These are phyloP conservation scores for Aureobasidium melanogenum DNA, from an alignment of 2,329 filamentous ascomycete genomes.

Conservation along the genomic window DNA sequence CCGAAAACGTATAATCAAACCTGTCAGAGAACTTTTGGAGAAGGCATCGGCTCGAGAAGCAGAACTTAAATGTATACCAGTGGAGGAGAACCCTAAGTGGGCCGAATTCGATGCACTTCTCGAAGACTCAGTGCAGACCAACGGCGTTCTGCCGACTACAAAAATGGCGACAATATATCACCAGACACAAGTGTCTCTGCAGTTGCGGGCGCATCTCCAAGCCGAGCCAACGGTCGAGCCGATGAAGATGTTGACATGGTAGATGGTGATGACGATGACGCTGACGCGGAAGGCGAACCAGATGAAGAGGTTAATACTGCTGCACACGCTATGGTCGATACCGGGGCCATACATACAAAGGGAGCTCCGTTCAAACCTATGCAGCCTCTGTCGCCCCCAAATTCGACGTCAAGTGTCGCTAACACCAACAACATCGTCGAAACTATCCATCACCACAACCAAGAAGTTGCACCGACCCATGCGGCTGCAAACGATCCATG, in stretches of 20 bases:
- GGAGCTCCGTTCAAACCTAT: conserved; percentile 17
- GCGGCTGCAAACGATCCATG: conserved; percentile 19
- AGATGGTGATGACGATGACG: conserved; percentile 17
- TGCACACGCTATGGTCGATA: background rate
- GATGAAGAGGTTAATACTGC: background rate
- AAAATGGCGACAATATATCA: conserved; percentile 11
- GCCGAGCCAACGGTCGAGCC: conserved; percentile 1
- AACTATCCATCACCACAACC: background rate
- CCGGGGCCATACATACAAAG: background rate
- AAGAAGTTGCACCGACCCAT: conserved; percentile 19
- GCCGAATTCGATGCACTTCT: conserved; percentile 63
- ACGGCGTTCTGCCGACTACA: conserved; percentile 5
- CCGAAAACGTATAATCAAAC: conserved; percentile 83
- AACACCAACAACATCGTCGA: conserved; percentile 23
- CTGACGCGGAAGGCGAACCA: conserved; percentile 16
- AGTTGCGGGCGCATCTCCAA: conserved; percentile 28
- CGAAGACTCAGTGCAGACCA: conserved; percentile 36
- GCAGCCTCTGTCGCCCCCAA: conserved; percentile 27
- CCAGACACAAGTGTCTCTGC: conserved; percentile 28
- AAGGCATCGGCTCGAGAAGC: conserved; percentile 69
- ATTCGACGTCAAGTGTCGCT: conserved; percentile 31
- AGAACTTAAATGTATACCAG: conserved; percentile 63
- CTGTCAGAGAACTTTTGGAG: conserved; percentile 69
- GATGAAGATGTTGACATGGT: conserved; percentile 21
- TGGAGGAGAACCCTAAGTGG: conserved; percentile 54